Conservation (phyloP, 768 basidiomycete genomes). For the Serendipita sp. region DNA sequence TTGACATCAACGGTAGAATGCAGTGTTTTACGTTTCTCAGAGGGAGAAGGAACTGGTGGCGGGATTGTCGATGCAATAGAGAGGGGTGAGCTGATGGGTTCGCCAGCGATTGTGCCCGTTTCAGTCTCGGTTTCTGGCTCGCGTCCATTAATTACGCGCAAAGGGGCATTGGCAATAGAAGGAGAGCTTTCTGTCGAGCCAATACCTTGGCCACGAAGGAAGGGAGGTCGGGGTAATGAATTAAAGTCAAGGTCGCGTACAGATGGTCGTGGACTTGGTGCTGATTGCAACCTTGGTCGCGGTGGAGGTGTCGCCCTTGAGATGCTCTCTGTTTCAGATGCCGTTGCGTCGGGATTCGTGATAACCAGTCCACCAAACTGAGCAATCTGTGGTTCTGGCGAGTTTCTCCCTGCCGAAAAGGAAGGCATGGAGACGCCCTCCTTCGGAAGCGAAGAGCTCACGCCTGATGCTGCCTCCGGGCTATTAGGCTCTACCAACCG, state of each 20-base stretch:
- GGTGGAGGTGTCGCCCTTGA: neutral
- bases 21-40: too few relatives aligned
- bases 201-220: neutral
- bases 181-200: neutral
- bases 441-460: neutral
- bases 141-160: neutral
- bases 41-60: neutral
- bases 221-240: neutral
- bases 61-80: neutral
- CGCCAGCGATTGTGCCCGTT: neutral
- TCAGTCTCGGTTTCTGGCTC: neutral
- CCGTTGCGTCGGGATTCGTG: conserved; percentile 7
- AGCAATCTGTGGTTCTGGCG: conserved; percentile 6
- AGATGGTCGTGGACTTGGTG: neutral
- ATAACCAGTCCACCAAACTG: conserved; percentile 7
- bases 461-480: neutral
- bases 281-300: neutral
- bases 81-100: neutral
- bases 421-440: neutral
- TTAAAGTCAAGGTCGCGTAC: neutral
- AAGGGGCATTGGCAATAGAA: neutral
- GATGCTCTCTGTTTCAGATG: conserved; percentile 4
- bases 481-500: neutral
- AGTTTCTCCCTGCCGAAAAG: neutral
- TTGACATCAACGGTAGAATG: too few relatives aligned